These are phyloP conservation scores for Fomitopsis palustris DNA, from an alignment of 1,284 basidiomycete species.

Conservation along the genomic window DNA sequence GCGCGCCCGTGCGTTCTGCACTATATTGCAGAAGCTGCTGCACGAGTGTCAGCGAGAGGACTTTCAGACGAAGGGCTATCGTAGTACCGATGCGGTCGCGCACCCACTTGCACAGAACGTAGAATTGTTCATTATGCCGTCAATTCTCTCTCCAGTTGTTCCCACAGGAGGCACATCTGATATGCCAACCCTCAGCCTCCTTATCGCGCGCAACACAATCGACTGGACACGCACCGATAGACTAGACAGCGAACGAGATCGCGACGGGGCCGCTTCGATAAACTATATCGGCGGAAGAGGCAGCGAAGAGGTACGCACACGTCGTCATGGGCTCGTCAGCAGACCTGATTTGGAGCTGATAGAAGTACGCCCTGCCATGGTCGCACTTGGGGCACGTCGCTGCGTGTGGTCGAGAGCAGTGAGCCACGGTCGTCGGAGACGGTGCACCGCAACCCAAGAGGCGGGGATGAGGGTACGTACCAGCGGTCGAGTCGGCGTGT, in stretches of 20 bases:
- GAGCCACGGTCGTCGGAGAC: neutral
- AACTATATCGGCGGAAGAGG: slow-evolving; percentile 4
- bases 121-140: neutral
- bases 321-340: slow-evolving; percentile 98
- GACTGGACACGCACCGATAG: slow-evolving; percentile 27
- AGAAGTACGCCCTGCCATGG: slow-evolving; percentile 86
- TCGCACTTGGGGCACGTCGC: slow-evolving; percentile 92
- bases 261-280: slow-evolving; percentile 4
- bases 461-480: slow-evolving; percentile 38
- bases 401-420: slow-evolving; percentile 7
- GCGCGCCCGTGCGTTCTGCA: neutral
- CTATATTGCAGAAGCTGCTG: neutral
- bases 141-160: slow-evolving; percentile 64
- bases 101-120: neutral
- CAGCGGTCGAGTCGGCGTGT: slow-evolving; percentile 87
- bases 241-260: slow-evolving; percentile 21
- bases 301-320: slow-evolving; percentile 54
- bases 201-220: slow-evolving; percentile 14
- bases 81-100: neutral
- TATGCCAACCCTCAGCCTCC: neutral
- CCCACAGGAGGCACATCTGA: slow-evolving; percentile 52
- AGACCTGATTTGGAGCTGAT: slow-evolving; percentile 94
- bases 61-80: neutral
- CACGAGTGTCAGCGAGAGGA: neutral
- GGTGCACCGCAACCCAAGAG: neutral